A percentile compares a stretch with the other conserved stretches of the same genome.
Conservation (phyloP, 169 alveolate species). For the Plasmodium sp. region DNA sequence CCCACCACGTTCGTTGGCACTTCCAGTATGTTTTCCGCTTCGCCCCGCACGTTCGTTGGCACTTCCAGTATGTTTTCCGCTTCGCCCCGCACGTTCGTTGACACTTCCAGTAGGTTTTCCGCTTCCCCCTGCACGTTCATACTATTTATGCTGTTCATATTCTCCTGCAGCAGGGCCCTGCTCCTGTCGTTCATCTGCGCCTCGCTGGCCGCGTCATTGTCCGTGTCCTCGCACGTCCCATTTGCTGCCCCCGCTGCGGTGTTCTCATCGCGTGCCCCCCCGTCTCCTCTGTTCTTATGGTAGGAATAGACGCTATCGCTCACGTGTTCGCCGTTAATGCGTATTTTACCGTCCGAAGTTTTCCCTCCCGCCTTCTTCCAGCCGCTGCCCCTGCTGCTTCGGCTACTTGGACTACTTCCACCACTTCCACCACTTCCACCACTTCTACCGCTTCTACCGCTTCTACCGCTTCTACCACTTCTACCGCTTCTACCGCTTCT, state of each 20-base stretch:
- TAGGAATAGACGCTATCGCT: background rate
- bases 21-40: background rate
- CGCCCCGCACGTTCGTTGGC: background rate
- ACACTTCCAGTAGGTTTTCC: background rate
- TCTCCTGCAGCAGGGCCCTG: background rate
- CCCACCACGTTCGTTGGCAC: background rate
- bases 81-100: background rate
- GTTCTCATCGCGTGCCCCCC: background rate
- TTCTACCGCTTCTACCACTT: background rate
- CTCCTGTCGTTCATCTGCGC: background rate
- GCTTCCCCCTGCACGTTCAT: background rate
- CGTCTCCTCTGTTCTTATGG: background rate
- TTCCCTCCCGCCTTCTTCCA: background rate
- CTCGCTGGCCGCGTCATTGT: background rate
- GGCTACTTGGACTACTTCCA: too few species aligned
- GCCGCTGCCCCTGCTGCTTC: background rate
- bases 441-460: too few species aligned
- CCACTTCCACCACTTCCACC: too few species aligned
- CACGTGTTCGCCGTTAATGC: background rate
- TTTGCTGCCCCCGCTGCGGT: background rate
- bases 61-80: too few species aligned
- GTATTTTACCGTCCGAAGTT: background rate
- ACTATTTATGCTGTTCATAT: constrained; percentile 2
- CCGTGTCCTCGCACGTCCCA: background rate
- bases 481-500: too few species aligned